Base-by-base conservation (phyloP, 441 rosid genomes). In the Erodium trifolium region DNA sequence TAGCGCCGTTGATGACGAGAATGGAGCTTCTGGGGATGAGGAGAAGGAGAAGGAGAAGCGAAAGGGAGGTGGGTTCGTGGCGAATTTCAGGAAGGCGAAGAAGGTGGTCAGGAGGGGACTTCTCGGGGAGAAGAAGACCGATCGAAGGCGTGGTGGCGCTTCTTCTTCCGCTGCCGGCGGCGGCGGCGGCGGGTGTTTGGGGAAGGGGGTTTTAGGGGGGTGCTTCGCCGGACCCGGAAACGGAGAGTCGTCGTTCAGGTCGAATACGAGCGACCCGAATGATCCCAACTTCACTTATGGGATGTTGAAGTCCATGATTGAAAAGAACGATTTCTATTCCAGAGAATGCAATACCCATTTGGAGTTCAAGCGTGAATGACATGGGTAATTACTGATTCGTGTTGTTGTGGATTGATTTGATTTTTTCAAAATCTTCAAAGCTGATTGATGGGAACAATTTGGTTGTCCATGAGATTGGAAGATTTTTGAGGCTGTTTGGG, bases 211-310 rank as follows among this genome's bases (percentile, higher is more conserved):
- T 66, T 13, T 71, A 3, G 67, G 68, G 63, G n/a, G 67, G 66
- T 60, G 65, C 43, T n/a, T 29, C 5, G 72, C 49, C 27, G 3
- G 67, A 43, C 83, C 88, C 49, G 6, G 7, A 63, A 72, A 74
- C 57, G 64, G 76, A 79, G 84, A 73, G 14, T 77, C 88, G 8
- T 57, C 83, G 31, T 67, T 14, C 45, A 78, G 74, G 57, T 81
- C 83, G 37, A 47, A 10, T 2, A 39, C 78, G 10, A 83, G 82
- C 31, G 88, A 86, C 57, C 86, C 91, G 63, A 78, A 82, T 78
- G 79, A 82, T 64, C 75, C 82, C 35, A 43, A 55, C 4, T 82
- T 80, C 63, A 71, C 82, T 11, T 53, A 67, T 65, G 88, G 76
- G 19, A 83, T 75, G 88, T 66, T 86, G 60, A 84, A 71, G 68